These are phyloP conservation scores for Clonostachys byssicola DNA, from an alignment of 2,329 filamentous ascomycete species.

Conservation along the genomic window DNA sequence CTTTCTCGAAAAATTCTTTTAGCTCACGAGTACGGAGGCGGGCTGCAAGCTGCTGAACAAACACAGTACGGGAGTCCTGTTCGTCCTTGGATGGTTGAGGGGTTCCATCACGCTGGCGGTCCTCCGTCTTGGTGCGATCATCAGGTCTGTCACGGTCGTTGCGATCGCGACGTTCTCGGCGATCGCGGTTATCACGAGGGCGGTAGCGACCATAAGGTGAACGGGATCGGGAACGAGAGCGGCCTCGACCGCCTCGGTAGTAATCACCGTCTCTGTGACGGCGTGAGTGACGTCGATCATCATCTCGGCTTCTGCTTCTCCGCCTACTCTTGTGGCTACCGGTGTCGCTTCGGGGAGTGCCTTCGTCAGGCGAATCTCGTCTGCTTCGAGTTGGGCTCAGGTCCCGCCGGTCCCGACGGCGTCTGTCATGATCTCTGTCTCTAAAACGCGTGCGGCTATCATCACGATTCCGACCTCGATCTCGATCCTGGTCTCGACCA, in stretches of 20 bases:
- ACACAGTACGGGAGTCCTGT: constrained; percentile 92
- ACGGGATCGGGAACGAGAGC: constrained; percentile 66
- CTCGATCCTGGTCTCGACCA: constrained; percentile 43
- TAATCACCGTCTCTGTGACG: constrained; percentile 72
- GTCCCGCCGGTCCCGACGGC: constrained; percentile 48
- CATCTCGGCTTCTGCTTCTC: constrained; percentile 74
- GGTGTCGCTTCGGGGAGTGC: constrained; percentile 69
- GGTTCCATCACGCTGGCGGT: constrained; percentile 41
- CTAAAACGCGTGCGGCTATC: constrained; percentile 52
- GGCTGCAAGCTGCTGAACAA: constrained; percentile 96
- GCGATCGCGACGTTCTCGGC: constrained; percentile 45
- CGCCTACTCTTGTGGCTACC: constrained; percentile 80
- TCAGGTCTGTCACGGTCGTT: constrained; percentile 41
- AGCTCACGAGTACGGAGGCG: constrained; percentile 89
- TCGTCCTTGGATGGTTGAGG: constrained; percentile 89
- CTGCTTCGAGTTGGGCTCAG: constrained; percentile 44
- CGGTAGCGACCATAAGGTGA: constrained; percentile 62
- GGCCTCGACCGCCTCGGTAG: constrained; percentile 46
- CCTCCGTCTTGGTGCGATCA: constrained; percentile 15
- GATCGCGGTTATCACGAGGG: constrained; percentile 47
- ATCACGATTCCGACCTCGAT: constrained; percentile 51
- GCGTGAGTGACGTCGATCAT: constrained; percentile 69
- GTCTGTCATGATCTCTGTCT: constrained; percentile 33
- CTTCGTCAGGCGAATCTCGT: constrained; percentile 50
- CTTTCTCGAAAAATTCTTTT: constrained; percentile 92